Percentiles rank a stretch among this genome's conserved stretches.
These are phyloP conservation scores for Eucalyptus melliodora DNA, from an alignment of 345 rosid species.

Conservation along the genomic window DNA sequence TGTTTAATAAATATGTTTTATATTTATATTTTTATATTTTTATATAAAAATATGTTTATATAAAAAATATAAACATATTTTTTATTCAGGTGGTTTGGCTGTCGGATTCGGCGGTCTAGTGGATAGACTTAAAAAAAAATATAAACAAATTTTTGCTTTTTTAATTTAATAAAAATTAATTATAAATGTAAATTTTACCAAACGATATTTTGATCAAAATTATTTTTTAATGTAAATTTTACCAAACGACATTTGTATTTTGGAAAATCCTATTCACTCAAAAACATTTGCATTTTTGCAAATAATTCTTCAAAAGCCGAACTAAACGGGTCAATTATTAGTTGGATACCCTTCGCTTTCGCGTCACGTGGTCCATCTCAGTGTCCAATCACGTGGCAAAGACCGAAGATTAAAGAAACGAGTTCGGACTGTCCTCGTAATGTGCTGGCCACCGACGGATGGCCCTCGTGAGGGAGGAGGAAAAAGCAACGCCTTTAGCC, in stretches of 20 bases:
- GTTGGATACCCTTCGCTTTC: neutral
- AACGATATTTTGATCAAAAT: rapidly evolving
- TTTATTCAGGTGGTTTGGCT: no score
- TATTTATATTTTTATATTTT: no score
- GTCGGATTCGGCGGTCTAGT: rapidly evolving
- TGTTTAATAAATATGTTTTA: no score
- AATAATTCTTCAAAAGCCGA: no score
- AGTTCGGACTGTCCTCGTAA: neutral
- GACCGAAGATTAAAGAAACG: neutral
- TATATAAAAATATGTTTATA: no score
- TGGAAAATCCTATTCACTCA: rapidly evolving
- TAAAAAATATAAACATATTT: no score
- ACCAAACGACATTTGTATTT: rapidly evolving
- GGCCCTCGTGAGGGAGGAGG: neutral
- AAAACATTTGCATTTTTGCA: rapidly evolving
- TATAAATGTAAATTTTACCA: no score
- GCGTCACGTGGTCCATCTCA: neutral
- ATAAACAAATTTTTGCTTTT: no score
- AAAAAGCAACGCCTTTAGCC: neutral
- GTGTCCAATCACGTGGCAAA: neutral
- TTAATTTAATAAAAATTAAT: no score
- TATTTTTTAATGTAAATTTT: rapidly evolving
- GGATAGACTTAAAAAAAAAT: no score
- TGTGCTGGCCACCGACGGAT: neutral
- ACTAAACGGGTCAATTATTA: neutral